Evolutionary conservation across 257 asterid genomes (phyloP).

Genomic region (Solanum peruvianum): DNA sequence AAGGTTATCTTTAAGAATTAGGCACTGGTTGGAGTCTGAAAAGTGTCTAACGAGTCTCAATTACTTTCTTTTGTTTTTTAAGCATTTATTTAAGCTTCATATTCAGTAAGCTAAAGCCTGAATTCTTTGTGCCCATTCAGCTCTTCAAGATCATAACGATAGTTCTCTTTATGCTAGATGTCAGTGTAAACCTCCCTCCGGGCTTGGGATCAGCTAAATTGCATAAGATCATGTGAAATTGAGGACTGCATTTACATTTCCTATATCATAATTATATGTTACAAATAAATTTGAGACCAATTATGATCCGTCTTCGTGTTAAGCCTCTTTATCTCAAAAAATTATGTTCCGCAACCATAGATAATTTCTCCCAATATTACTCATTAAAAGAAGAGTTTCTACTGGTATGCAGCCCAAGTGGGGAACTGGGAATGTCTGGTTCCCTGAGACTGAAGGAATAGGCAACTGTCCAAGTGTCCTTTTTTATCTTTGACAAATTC

Average conservation of each 20-base stretch:
- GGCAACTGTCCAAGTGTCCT: not conserved
- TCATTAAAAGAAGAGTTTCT: not conserved
- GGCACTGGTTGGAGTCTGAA: not conserved
- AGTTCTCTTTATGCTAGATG: not conserved
- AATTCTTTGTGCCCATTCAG: not conserved
- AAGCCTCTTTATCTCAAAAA: not conserved
- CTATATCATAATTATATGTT: not conserved
- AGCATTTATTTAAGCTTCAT: not conserved
- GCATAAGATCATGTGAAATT: not conserved
- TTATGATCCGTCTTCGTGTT: not conserved
- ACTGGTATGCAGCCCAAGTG: not conserved
- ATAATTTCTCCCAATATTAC: not conserved
- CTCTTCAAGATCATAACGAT: not conserved
- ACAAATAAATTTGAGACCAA: not conserved
- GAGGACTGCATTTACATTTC: not conserved
- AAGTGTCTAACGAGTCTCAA: not conserved
- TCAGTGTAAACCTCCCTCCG: not conserved
- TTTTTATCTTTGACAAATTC: not conserved
- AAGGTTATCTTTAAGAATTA: constrained; percentile 39
- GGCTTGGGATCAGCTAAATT: not conserved
- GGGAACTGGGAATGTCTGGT: not conserved
- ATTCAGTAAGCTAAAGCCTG: not conserved
- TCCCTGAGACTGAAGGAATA: not conserved
- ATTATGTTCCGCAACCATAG: not conserved
- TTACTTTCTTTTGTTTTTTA: not conserved